Base-by-base conservation (phyloP, 192 early-diverging fungal species). In the Coemansia sp. region DNA sequence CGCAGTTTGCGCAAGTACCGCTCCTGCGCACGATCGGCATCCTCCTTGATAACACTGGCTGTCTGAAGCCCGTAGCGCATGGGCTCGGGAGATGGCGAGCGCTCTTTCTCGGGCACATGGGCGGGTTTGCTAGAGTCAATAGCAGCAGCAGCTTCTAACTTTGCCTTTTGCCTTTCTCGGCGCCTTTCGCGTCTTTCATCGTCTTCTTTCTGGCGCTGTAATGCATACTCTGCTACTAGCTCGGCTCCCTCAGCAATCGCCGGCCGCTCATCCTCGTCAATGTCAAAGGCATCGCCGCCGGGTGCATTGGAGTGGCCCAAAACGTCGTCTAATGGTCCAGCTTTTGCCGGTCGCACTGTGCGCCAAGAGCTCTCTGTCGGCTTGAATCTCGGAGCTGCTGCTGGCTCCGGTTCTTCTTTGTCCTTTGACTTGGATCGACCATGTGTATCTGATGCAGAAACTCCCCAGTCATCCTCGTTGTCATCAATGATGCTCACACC, bases 1-100 rank as follows among this genome's bases (percentile, higher is more conserved):
- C 60, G 66, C 44, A 78, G 55, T n/a, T 67, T 66, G 38, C 78
- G 74, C 47, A 76, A 47, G 51, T 86, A 65, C 3, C 72, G 70
- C 10, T 71, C 78, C 16, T 59, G 76, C 43, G 46, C 61, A 5
- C 63, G 69, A 22, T 76, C 80, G 24, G 72, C 54, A 20, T 74
- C 71, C 41, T 80, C 73, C 20, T 73, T 73, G 60, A 74, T 46
- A 3, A 42, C 57, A 20, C 71, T 51, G 12, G 84, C 84, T 5
- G 84, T 82, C 68, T 70, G 79, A 38, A 85, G 62, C 7, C 84
- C 84, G 46, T 78, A 81, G 27, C 71, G 72, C 75, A 69, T 75
- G 24, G 44, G 60, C 12, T 61, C 57, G 0, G 71, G 69, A 12
- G 62, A 63, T 66, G 36, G 66, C 27, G 66, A 41, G 15, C 60